Evolutionary conservation across 352 stramenopile species (phyloP).

Genomic region (Pythium diclinum): DNA sequence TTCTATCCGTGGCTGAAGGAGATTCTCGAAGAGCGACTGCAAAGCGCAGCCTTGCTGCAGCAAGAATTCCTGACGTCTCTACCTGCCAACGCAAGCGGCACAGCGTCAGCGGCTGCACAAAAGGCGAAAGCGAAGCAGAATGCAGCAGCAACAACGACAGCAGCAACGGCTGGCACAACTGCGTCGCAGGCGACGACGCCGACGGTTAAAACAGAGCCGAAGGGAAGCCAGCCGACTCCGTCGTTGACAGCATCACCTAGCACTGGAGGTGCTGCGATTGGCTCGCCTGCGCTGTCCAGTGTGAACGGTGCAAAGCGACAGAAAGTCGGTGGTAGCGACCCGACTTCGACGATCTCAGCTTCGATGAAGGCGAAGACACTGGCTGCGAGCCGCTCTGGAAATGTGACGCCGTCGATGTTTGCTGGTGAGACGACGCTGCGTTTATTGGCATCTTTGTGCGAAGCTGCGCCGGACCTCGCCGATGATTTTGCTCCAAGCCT

Average conservation of each 20-base stretch:
- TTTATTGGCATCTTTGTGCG: slow-evolving; percentile 54
- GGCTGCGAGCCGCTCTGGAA: slow-evolving; percentile 24
- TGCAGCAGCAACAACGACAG: background rate
- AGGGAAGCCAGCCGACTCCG: slow-evolving; percentile 13
- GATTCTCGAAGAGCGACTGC: slow-evolving; percentile 77
- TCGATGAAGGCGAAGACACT: slow-evolving; percentile 22
- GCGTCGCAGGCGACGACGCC: slow-evolving; percentile 19
- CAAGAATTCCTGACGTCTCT: slow-evolving; percentile 44
- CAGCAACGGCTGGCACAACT: background rate
- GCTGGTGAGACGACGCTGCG: slow-evolving; percentile 73
- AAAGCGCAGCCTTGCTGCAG: slow-evolving; percentile 61
- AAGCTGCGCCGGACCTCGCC: slow-evolving; percentile 64
- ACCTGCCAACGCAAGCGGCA: slow-evolving; percentile 15
- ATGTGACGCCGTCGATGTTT: slow-evolving; percentile 44
- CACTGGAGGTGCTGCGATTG: background rate
- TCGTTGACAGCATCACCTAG: slow-evolving; percentile 1
- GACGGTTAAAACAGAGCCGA: slow-evolving; percentile 21
- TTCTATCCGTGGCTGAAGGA: slow-evolving; percentile 89
- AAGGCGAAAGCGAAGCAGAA: slow-evolving; percentile 45
- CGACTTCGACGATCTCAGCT: background rate
- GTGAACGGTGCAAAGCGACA: slow-evolving; percentile 21
- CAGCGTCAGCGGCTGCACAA: slow-evolving; percentile 13
- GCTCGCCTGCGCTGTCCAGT: slow-evolving; percentile 15
- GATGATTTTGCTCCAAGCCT: slow-evolving; percentile 76
- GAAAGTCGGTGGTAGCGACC: slow-evolving; percentile 7